Evolutionary conservation across 2,329 filamentous ascomycete genomes (phyloP), one percentile per base, ranked within the genome.

Genomic region (Colletotrichum sp.): DNA sequence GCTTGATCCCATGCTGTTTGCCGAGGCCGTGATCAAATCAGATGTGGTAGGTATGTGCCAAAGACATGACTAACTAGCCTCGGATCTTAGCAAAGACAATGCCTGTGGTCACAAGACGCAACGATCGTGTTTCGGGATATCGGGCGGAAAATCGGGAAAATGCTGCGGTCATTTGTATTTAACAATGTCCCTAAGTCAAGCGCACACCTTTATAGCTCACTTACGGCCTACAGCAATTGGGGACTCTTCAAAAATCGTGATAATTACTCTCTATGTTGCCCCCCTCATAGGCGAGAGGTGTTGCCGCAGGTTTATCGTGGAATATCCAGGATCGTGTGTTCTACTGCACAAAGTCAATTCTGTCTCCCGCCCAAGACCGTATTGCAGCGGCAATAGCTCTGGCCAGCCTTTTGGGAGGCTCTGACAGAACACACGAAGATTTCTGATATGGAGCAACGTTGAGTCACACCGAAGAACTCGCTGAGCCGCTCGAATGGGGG

Each of bases 1-100:
- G 5, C 0, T 47, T n/a, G 38, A n/a, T n/a, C 1, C 16, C 38
- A 21, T 6, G 4, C n/a, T n/a, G n/a, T n/a, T n/a, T n/a, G n/a
- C n/a, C n/a, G n/a, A n/a, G n/a, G n/a, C n/a, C n/a, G n/a, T n/a
- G n/a, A n/a, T n/a, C n/a, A n/a, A n/a, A n/a, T n/a, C n/a, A n/a
- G n/a, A n/a, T n/a, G n/a, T n/a, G n/a, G n/a, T n/a, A n/a, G n/a
- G n/a, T n/a, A n/a, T n/a, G 38, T n/a, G 38, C 0, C 38, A 29
- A 0, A 57, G 4, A 7, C 5, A 9, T 57, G 21, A 6, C 27
- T 57, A n/a, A n/a, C n/a, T n/a, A n/a, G n/a, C n/a, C n/a, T n/a
- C n/a, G n/a, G n/a, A n/a, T n/a, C n/a, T n/a, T n/a, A n/a, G n/a
- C n/a, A n/a, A 5, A 0, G 21, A 29, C 15, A 0, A 31, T 59